These are phyloP conservation scores for Rubroboletus satanas DNA, from an alignment of 768 basidiomycete genomes.

Conservation along the genomic window DNA sequence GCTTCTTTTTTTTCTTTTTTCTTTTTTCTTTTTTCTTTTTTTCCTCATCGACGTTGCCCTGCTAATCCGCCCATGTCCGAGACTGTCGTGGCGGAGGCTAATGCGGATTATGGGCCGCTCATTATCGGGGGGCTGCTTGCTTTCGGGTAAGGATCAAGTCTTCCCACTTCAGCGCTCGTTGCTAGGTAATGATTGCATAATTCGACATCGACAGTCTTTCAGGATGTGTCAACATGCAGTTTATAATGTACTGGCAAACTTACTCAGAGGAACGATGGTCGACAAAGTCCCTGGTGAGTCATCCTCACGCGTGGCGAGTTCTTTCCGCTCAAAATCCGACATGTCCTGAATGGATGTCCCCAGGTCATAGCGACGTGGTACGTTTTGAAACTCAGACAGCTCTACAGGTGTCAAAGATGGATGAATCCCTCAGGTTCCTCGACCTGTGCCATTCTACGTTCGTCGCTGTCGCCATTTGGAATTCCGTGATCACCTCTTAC, in stretches of 20 bases:
- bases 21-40: background rate
- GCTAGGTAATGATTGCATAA: background rate
- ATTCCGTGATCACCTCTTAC: conserved; percentile 20
- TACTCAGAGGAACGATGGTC: conserved; percentile 15
- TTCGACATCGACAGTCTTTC: conserved; percentile 17
- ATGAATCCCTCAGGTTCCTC: conserved; percentile 13
- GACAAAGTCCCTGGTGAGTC: conserved; percentile 19
- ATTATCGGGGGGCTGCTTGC: conserved; percentile 22
- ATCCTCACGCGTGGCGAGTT: background rate
- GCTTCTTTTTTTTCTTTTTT: background rate
- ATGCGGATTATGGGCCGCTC: conserved; percentile 16
- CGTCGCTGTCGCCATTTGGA: conserved; percentile 21
- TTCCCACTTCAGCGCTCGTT: background rate
- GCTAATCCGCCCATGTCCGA: conserved; percentile 1
- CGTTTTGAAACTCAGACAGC: background rate
- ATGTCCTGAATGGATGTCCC: background rate
- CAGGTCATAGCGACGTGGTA: conserved; percentile 25
- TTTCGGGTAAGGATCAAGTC: conserved; percentile 11
- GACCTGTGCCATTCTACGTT: conserved; percentile 26
- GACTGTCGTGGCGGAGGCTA: background rate
- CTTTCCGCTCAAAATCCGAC: background rate
- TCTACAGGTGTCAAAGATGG: background rate
- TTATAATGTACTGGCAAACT: conserved; percentile 21
- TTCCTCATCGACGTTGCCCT: background rate
- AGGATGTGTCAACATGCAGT: conserved; percentile 27